phyloP scores from a whole-genome alignment of 345 rosid species.

The Lumnitzera littorea region DNA sequence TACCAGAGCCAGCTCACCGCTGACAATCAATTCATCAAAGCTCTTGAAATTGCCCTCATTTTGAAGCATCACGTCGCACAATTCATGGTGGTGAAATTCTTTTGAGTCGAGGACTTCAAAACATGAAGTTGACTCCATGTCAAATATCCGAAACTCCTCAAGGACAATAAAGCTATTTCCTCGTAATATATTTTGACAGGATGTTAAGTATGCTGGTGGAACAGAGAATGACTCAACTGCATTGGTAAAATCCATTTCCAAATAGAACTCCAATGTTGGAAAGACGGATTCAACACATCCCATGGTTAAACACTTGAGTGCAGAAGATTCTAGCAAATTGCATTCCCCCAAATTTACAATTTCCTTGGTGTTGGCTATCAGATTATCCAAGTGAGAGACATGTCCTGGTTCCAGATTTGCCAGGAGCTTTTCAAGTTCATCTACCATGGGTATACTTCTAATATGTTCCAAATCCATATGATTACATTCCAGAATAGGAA shows the following conservation, averaged over 20 bases:
- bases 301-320: conserved; percentile 34
- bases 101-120: conserved; percentile 32
- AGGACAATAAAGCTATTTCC: conserved; percentile 23
- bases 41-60: conserved; percentile 59
- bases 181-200: conserved; percentile 19
- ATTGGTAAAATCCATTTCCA: conserved; percentile 36
- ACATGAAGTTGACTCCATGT: conserved; percentile 34
- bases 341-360: conserved; percentile 31
- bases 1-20: conserved; percentile 53
- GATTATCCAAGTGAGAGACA: conserved; percentile 19
- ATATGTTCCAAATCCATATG: conserved; percentile 38
- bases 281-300: conserved; percentile 31
- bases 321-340: conserved; percentile 34
- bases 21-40: conserved; percentile 61
- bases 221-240: conserved; percentile 27
- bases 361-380: conserved; percentile 28
- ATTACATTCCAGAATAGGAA: conserved; percentile 70
- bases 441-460: conserved; percentile 30
- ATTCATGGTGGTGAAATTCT: conserved; percentile 29
- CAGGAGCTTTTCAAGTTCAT: conserved; percentile 41
- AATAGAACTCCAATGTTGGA: conserved; percentile 19
- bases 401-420: conserved; percentile 24
- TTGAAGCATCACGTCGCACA: conserved; percentile 36
- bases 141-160: conserved; percentile 51
- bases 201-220: conserved; percentile 16